Evolutionary conservation across 148 eudicot genomes (phyloP), one percentile per base, ranked within the genome.

Genomic region (Silene latifolia): DNA sequence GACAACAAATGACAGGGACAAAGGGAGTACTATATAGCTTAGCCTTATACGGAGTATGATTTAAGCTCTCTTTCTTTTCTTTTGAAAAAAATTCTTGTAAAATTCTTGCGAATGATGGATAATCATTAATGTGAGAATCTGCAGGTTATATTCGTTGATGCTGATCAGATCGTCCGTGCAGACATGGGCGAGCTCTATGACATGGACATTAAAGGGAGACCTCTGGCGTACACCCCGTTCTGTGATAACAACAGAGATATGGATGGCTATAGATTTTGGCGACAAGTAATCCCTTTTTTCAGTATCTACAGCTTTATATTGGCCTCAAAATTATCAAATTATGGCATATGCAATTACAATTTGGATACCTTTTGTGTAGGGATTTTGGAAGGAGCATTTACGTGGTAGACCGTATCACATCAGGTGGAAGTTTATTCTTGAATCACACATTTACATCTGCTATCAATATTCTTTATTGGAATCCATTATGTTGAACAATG

Each of bases 111-210:
- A 66, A 80, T 32, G 57, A 20, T 10, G 44, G 42, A 19, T 79
- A 69, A 21, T 27, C 56, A 76, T 8, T 24, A 46, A 46, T 9
- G 29, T 78, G 0, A 66, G 21, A 18, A 47, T 73, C 21, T 87
- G 88, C 91, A 94, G 98, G 98, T 94, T 88, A 92, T 94, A 88
- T 94, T 91, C 71, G 98, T 94, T 53, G 98, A 94, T 81, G 98
- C 98, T 8, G 98, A 94, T 77, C 98, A 94, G 76, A 74, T 94
- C 80, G 96, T 94, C 69, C 81, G 98, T 77, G 85, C 98, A 39
- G 97, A 94, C 84, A 85, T 94, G 93, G 98, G 98, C 67, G 96
- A 94, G 78, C 98, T 94, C 60, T 94, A 94, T 88, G 98, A 94
- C 86, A 92, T 94, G 97, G 90, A 94, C 87, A 88, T 91, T 71